phyloP scores from a whole-genome alignment of 257 asterid genomes.

The Sherardia arvensis region DNA sequence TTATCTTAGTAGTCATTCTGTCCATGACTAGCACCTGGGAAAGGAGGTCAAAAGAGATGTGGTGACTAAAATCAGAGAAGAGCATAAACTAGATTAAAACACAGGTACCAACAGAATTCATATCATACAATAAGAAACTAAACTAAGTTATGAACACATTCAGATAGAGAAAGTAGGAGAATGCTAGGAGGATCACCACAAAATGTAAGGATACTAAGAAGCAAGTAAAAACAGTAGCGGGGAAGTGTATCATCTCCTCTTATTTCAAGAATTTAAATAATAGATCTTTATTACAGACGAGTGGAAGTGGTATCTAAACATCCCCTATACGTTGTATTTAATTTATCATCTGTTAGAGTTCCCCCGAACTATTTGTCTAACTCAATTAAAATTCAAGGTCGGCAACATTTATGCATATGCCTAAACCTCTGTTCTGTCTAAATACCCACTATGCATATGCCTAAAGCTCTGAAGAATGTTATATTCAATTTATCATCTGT shows the following conservation, averaged over 20 bases:
- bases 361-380: too few species aligned
- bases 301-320: too few species aligned
- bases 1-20: conserved; percentile 83
- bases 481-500: neutral
- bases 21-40: conserved; percentile 97
- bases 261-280: too few species aligned
- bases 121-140: neutral
- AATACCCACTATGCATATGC: neutral
- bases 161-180: neutral
- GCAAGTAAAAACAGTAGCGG: neutral
- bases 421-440: neutral
- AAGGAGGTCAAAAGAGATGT: conserved; percentile 22
- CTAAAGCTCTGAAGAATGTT: neutral
- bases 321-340: too few species aligned
- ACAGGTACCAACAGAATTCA: neutral
- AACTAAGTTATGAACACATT: neutral
- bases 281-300: too few species aligned
- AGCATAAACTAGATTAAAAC: neutral
- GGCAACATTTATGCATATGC: too few species aligned
- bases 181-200: neutral
- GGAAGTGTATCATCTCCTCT: neutral
- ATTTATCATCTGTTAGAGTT: too few species aligned
- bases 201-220: neutral
- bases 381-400: too few species aligned
- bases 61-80: neutral